Evolutionary conservation across 1,284 basidiomycete species (phyloP), one percentile per base, ranked within the genome.

Genomic region (Malassezia pachydermatis): DNA sequence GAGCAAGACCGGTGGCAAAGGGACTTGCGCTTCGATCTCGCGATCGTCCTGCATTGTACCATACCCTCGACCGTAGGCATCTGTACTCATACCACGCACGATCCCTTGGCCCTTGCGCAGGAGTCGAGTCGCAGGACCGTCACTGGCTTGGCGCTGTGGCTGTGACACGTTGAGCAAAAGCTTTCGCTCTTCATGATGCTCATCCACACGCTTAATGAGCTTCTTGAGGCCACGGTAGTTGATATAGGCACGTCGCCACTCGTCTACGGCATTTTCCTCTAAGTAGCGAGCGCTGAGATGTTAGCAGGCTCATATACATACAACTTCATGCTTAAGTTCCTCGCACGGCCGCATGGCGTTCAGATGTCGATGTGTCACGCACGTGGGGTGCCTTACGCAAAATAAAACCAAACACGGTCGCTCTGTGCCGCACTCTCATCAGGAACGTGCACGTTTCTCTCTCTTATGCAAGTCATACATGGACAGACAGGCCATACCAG

Each of bases 171-270:
- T 8, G 6, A 6, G 9, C n/a, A n/a, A n/a, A n/a, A n/a, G 28
- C 19, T 34, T 30, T 28, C 20, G 19, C 19, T 36, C 41, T 14
- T 35, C 37, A 25, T 48, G 41, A 20, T 64, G 66, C 6, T 54
- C 58, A 23, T 59, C 54, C 19, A 70, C 69, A 2, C 59, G 58
- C 51, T 72, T 72, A 59, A 73, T 72, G 41, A 73, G 62, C 53
- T 72, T 72, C 51, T 73, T 73, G 30, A 73, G 59, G 13, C 66
- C 66, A 20, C 59, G 54, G 41, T 73, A 73, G 48, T 72, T 62
- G 46, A 73, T 60, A 40, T 73, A 73, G 11, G 65, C 70, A 33
- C 58, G 56, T 30, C 54, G 50, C 72, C 72, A 73, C 42, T 73
- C 72, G 0, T 59, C 62, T 7, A 64, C 67, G 1, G 55, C 58